These are phyloP conservation scores for Coemansia sp. DNA, from an alignment of 192 early-diverging fungal genomes.

Conservation along the genomic window DNA sequence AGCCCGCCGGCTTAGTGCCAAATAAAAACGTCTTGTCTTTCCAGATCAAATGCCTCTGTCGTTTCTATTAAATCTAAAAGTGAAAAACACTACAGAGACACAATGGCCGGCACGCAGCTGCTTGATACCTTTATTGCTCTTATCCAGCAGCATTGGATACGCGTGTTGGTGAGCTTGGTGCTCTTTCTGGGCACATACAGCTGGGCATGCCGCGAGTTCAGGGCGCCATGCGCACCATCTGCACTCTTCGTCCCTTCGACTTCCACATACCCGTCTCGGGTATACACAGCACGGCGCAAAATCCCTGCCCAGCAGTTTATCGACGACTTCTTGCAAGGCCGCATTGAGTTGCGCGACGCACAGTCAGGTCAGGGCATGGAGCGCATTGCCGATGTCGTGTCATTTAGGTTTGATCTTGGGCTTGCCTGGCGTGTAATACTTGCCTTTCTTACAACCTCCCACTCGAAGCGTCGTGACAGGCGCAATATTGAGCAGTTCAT, in stretches of 20 bases:
- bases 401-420: constrained; percentile 30
- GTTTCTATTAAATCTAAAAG: background rate
- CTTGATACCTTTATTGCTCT: constrained; percentile 7
- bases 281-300: constrained; percentile 43
- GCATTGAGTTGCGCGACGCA: constrained; percentile 52
- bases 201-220: constrained; percentile 26
- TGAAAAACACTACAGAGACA: background rate
- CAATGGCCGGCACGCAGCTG: constrained; percentile 14
- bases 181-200: constrained; percentile 27
- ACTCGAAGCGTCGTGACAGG: constrained; percentile 27
- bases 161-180: constrained; percentile 14
- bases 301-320: constrained; percentile 42
- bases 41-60: background rate
- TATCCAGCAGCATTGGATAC: constrained; percentile 27
- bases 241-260: constrained; percentile 50
- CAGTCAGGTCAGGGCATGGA: constrained; percentile 48
- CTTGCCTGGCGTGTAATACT: constrained; percentile 31
- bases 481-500: constrained; percentile 28
- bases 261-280: constrained; percentile 46
- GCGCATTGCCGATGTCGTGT: constrained; percentile 32
- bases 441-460: constrained; percentile 22
- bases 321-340: constrained; percentile 44
- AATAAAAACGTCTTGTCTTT: background rate
- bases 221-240: constrained; percentile 33
- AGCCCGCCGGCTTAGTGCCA: background rate